These are phyloP conservation scores for Jaenimonas drosophilae DNA, from an alignment of 208 protist species.

Conservation along the genomic window DNA sequence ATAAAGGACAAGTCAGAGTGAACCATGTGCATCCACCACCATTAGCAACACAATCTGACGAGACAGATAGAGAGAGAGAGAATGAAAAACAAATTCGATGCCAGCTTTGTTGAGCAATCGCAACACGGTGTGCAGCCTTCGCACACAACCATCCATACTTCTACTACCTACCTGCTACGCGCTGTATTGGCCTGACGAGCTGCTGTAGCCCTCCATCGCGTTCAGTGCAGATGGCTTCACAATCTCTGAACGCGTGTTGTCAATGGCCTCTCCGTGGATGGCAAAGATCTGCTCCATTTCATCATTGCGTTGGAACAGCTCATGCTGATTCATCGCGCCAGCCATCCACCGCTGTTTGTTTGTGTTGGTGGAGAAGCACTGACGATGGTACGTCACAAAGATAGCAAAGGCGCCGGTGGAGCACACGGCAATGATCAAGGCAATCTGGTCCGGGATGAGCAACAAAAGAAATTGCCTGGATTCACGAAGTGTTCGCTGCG, in stretches of 20 bases:
- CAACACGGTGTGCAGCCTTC: not conserved
- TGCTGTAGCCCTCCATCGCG: slow-evolving; percentile 42
- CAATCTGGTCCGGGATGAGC: slow-evolving; percentile 62
- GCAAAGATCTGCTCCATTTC: slow-evolving; percentile 70
- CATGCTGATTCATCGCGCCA: slow-evolving; percentile 55
- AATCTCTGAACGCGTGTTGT: slow-evolving; percentile 45
- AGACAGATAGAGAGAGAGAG: slow-evolving; percentile 1
- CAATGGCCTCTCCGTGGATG: slow-evolving; percentile 44
- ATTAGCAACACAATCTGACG: no score
- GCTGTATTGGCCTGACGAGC: slow-evolving; percentile 35
- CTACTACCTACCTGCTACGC: not conserved
- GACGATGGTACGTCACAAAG: slow-evolving; percentile 18
- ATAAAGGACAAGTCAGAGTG: no score
- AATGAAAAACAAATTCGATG: slow-evolving; percentile 1
- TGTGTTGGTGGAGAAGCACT: slow-evolving; percentile 38
- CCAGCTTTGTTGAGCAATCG: slow-evolving; percentile 3
- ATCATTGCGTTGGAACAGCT: slow-evolving; percentile 66
- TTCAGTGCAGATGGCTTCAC: slow-evolving; percentile 43
- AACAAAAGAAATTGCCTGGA: slow-evolving; percentile 41
- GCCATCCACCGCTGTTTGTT: slow-evolving; percentile 45
- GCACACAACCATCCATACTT: not conserved
- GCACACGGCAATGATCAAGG: slow-evolving; percentile 12
- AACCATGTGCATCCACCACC: no score
- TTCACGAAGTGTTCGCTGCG: slow-evolving; percentile 53
- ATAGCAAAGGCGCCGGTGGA: slow-evolving; percentile 6